Conservation (phyloP, 345 rosid genomes). For the Turnera subulata region DNA sequence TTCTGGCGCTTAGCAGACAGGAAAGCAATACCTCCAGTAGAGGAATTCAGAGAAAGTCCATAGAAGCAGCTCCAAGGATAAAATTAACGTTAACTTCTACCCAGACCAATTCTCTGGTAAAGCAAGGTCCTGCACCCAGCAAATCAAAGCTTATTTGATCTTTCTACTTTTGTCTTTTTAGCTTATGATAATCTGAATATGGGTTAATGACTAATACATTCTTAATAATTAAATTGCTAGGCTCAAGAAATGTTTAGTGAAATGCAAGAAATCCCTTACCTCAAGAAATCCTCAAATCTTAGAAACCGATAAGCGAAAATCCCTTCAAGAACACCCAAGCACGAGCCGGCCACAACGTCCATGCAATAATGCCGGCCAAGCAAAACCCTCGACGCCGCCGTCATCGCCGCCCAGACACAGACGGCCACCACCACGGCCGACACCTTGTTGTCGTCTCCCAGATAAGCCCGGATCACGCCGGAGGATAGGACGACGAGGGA, state of each 20-base stretch:
- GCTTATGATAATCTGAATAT: too few species aligned
- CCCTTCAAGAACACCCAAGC: slow-evolving; percentile 63
- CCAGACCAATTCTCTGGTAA: too few species aligned
- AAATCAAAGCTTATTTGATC: too few species aligned
- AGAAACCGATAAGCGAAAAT: slow-evolving; percentile 29
- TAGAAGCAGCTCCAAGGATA: too few species aligned
- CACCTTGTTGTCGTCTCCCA: slow-evolving; percentile 7
- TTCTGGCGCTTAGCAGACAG: too few species aligned
- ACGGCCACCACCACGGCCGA: slow-evolving; percentile 26
- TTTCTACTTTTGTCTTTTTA: too few species aligned
- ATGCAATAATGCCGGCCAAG: slow-evolving; percentile 73
- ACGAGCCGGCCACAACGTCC: slow-evolving; percentile 70
- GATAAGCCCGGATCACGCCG: slow-evolving; percentile 13
- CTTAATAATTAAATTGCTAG: too few species aligned
- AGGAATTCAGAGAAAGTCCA: neutral
- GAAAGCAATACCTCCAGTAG: neutral
- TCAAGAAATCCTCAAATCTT: slow-evolving; percentile 17
- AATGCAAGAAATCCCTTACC: slow-evolving; percentile 4
- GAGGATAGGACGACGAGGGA: slow-evolving; percentile 31
- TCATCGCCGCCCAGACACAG: slow-evolving; percentile 63
- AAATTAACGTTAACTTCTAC: too few species aligned
- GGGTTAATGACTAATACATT: too few species aligned
- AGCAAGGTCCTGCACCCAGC: too few species aligned
- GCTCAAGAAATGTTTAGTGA: too few species aligned
- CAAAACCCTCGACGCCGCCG: slow-evolving; percentile 70